Evolutionary conservation across 1,284 basidiomycete species (phyloP).

Genomic region (Marasmius tenuissimus): DNA sequence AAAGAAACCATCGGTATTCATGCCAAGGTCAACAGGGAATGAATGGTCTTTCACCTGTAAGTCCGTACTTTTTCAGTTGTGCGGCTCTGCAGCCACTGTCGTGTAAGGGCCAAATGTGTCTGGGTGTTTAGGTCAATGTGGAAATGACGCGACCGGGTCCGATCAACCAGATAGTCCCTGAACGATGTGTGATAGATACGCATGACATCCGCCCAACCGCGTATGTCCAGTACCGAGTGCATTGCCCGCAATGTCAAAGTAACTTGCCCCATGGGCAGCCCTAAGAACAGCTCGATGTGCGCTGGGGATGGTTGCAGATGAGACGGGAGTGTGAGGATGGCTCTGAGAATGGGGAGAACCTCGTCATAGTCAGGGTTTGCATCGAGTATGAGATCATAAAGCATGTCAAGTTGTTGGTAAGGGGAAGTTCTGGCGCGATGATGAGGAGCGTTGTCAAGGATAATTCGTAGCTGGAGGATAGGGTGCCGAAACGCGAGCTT

Average conservation of each 20-base stretch:
- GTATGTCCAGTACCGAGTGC: background rate
- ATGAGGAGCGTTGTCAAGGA: constrained; percentile 5
- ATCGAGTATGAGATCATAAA: background rate
- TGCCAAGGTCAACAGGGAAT: too few relatives aligned
- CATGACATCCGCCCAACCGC: background rate
- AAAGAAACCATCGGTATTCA: too few relatives aligned
- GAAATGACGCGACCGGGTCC: background rate
- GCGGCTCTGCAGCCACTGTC: too few relatives aligned
- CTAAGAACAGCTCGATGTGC: background rate
- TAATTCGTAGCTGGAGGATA: constrained; percentile 19
- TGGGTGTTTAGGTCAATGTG: background rate
- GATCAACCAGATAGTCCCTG: background rate
- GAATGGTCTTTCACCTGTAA: too few relatives aligned
- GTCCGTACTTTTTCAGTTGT: too few relatives aligned
- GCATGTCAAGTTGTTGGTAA: constrained; percentile 25
- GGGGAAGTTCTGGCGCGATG: background rate
- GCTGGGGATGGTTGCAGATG: background rate
- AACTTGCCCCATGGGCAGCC: background rate
- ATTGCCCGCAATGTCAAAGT: background rate
- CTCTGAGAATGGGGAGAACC: background rate
- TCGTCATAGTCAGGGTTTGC: background rate
- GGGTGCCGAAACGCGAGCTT: constrained; percentile 20
- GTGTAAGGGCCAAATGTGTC: too few relatives aligned
- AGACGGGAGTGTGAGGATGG: background rate
- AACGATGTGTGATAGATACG: background rate